phyloP scores from a whole-genome alignment of 164 flowering plant genomes.

The Brasenia schreberi region DNA sequence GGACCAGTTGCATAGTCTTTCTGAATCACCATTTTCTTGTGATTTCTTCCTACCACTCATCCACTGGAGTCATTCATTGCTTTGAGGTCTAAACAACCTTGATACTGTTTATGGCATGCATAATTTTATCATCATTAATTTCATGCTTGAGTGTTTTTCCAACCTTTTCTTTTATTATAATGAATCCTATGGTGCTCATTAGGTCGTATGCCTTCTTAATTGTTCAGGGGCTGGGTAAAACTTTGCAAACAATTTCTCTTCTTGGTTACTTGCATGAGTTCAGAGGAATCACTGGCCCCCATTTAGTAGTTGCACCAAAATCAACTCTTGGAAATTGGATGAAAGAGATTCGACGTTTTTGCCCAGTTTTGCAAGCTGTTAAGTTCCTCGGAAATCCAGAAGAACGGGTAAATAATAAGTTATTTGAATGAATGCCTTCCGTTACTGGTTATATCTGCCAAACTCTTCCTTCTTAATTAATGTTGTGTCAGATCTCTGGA shows the following conservation, averaged over 20 bases:
- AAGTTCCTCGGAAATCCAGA: slow-evolving; percentile 98
- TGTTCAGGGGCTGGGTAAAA: slow-evolving; percentile 92
- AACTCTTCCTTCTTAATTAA: too few relatives aligned
- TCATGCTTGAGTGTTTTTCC: background rate
- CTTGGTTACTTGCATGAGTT: slow-evolving; percentile 92
- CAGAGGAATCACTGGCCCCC: slow-evolving; percentile 96
- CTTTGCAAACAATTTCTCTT: slow-evolving; percentile 90
- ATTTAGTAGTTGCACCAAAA: slow-evolving; percentile 99
- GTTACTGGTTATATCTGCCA: too few relatives aligned
- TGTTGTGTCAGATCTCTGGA: too few relatives aligned
- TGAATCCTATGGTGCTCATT: background rate
- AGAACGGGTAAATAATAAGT: slow-evolving; percentile 51
- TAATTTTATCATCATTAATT: too few relatives aligned
- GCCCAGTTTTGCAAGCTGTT: slow-evolving; percentile 83
- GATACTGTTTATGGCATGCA: too few relatives aligned
- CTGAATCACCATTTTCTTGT: too few relatives aligned
- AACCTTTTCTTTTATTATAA: background rate
- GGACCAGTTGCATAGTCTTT: too few relatives aligned
- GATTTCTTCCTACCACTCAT: too few relatives aligned
- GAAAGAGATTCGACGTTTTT: slow-evolving; percentile 91
- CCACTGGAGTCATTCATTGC: too few relatives aligned
- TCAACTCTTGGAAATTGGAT: slow-evolving; percentile 99
- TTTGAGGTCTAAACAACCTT: too few relatives aligned
- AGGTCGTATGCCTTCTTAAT: background rate
- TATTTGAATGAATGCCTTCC: background rate